These are phyloP conservation scores for Pythium myriotylum DNA, from an alignment of 352 stramenopile species.

Conservation along the genomic window DNA sequence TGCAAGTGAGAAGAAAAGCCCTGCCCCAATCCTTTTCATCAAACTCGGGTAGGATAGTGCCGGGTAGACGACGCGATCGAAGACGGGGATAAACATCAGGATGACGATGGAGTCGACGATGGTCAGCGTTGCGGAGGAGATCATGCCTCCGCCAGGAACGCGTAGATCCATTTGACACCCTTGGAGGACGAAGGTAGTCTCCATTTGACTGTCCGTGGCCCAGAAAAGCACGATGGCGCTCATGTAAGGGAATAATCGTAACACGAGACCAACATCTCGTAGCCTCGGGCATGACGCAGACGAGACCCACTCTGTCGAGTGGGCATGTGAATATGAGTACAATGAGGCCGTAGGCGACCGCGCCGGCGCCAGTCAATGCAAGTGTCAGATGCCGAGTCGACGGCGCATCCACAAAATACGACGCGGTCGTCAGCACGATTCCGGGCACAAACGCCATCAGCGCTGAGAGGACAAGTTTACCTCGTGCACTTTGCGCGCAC, in stretches of 20 bases:
- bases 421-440: slow-evolving; percentile 73
- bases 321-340: slow-evolving; percentile 61
- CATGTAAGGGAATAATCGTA: slow-evolving; percentile 76
- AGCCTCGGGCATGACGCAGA: slow-evolving; percentile 24
- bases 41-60: slow-evolving; percentile 58
- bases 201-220: slow-evolving; percentile 79
- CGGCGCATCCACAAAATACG: slow-evolving; percentile 71
- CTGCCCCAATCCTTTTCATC: slow-evolving; percentile 83
- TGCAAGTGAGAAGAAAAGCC: slow-evolving; percentile 76
- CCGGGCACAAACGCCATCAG: slow-evolving; percentile 64
- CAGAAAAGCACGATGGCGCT: slow-evolving; percentile 86
- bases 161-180: slow-evolving; percentile 64
- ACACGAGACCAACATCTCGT: slow-evolving; percentile 70
- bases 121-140: slow-evolving; percentile 85
- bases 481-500: slow-evolving; percentile 41
- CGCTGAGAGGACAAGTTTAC: slow-evolving; percentile 70
- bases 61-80: slow-evolving; percentile 84
- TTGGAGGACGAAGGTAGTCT: slow-evolving; percentile 83
- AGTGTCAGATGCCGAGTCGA: slow-evolving; percentile 52
- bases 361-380: slow-evolving; percentile 49
- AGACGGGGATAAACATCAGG: slow-evolving; percentile 88
- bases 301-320: slow-evolving; percentile 57
- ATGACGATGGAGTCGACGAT: slow-evolving; percentile 88
- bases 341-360: slow-evolving; percentile 63
- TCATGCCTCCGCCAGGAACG: slow-evolving; percentile 35